Conservation (phyloP, 495 filamentous ascomycete species). For the Podospora fimiseda region DNA sequence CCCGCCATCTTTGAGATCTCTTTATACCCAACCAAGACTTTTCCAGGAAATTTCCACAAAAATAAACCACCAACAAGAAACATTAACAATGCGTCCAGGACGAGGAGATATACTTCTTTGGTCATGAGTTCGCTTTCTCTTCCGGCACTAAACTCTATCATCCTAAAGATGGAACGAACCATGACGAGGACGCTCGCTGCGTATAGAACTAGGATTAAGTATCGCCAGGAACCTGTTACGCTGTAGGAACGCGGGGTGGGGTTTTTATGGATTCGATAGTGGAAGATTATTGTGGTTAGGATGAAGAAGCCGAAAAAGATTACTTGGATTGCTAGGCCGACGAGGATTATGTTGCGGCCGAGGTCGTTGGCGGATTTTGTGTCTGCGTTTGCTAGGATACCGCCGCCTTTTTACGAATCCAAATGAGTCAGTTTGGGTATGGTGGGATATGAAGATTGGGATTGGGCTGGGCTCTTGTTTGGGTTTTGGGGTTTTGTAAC, state of each 20-base stretch:
- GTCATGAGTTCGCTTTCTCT: slow-evolving; percentile 11
- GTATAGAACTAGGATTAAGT: slow-evolving; percentile 48
- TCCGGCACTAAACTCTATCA: slow-evolving; percentile 50
- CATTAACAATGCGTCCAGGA: slow-evolving; percentile 19
- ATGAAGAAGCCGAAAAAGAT: slow-evolving; percentile 50
- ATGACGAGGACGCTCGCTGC: slow-evolving; percentile 49
- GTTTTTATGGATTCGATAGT: slow-evolving; percentile 16
- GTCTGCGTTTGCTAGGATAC: slow-evolving; percentile 30
- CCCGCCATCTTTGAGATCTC: not conserved
- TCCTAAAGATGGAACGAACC: slow-evolving; percentile 54
- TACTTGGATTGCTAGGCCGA: slow-evolving; percentile 44
- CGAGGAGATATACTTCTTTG: slow-evolving; percentile 17
- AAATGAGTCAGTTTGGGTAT: not conserved
- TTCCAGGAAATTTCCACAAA: slow-evolving; percentile 18
- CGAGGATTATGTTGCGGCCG: slow-evolving; percentile 43
- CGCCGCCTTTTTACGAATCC: slow-evolving; percentile 16
- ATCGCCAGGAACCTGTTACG: slow-evolving; percentile 34
- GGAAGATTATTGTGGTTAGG: slow-evolving; percentile 37
- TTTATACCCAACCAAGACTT: slow-evolving; percentile 20
- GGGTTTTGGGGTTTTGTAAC: no score
- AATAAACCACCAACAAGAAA: slow-evolving; percentile 10
- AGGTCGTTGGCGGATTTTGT: slow-evolving; percentile 14
- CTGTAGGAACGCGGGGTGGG: slow-evolving; percentile 5
- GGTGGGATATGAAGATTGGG: not conserved
- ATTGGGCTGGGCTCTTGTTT: no score